Evolutionary conservation across 2,329 filamentous ascomycete species (phyloP).

Genomic region (Xylaria sp.): DNA sequence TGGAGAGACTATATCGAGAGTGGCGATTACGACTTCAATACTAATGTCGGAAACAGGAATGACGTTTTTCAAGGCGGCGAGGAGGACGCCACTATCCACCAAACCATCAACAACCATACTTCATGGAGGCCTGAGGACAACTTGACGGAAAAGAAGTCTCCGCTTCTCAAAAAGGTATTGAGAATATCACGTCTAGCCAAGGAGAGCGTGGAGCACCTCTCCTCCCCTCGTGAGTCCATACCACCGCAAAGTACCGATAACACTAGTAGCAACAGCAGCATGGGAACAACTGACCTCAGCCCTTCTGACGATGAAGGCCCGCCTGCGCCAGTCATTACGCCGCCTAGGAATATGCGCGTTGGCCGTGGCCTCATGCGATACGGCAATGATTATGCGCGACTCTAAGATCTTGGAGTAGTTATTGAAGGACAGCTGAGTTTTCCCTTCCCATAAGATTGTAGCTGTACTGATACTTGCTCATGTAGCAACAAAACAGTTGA

Average conservation of each 20-base stretch:
- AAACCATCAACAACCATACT: too few relatives aligned
- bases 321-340: constrained; percentile 37
- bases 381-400: background rate
- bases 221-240: background rate
- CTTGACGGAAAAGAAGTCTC: constrained; percentile 42
- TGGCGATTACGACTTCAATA: constrained; percentile 19
- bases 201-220: background rate
- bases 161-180: constrained; percentile 28
- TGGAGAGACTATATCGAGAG: constrained; percentile 39
- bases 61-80: background rate
- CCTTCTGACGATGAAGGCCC: background rate
- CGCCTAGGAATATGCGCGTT: constrained; percentile 41
- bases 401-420: background rate
- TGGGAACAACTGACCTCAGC: too few relatives aligned
- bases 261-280: background rate
- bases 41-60: background rate
- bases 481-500: too few relatives aligned
- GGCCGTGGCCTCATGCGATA: constrained; percentile 16
- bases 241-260: background rate
- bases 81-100: too few relatives aligned
- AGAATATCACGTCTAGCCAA: background rate
- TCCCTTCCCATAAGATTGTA: too few relatives aligned
- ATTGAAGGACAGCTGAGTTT: background rate
- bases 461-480: too few relatives aligned
- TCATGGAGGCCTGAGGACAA: constrained; percentile 13